Conservation (phyloP, 805 yeast species). For the Pichia thaimueangensis region DNA sequence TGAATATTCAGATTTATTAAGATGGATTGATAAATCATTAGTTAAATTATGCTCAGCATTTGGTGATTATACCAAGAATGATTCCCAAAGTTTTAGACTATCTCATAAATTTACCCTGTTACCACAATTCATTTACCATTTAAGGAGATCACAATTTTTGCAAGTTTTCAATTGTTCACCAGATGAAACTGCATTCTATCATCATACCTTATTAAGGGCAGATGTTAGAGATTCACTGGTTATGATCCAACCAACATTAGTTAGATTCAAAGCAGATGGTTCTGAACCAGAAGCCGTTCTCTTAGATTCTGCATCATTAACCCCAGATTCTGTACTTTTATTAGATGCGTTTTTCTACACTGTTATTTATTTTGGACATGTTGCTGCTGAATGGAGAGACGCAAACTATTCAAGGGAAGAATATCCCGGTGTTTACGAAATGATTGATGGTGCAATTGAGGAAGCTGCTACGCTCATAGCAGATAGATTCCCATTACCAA, state of each 20-base stretch:
- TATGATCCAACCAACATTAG: slow-evolving; percentile 96
- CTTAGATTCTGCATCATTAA: slow-evolving; percentile 86
- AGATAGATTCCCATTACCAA: slow-evolving; percentile 95
- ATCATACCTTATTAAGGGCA: slow-evolving; percentile 86
- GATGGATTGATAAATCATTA: slow-evolving; percentile 92
- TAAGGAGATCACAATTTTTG: slow-evolving; percentile 92
- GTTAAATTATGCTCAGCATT: slow-evolving; percentile 86
- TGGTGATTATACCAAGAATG: slow-evolving; percentile 89
- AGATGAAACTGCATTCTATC: slow-evolving; percentile 95
- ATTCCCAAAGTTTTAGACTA: slow-evolving; percentile 72
- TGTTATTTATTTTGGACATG: slow-evolving; percentile 89
- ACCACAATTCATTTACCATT: slow-evolving; percentile 93
- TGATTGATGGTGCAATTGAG: slow-evolving; percentile 80
- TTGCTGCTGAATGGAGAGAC: slow-evolving; percentile 94
- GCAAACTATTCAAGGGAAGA: slow-evolving; percentile 92
- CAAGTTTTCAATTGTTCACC: slow-evolving; percentile 98
- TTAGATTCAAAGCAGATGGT: slow-evolving; percentile 74
- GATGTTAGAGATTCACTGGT: slow-evolving; percentile 89
- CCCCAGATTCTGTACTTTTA: slow-evolving; percentile 78
- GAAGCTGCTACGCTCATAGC: slow-evolving; percentile 90
- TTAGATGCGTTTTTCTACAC: slow-evolving; percentile 96
- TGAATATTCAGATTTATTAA: slow-evolving; percentile 68
- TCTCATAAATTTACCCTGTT: slow-evolving; percentile 78
- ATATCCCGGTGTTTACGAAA: slow-evolving; percentile 78
- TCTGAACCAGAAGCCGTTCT: slow-evolving; percentile 85